Conservation (phyloP, 192 early-diverging fungal genomes). For the Coemansia sp. region DNA sequence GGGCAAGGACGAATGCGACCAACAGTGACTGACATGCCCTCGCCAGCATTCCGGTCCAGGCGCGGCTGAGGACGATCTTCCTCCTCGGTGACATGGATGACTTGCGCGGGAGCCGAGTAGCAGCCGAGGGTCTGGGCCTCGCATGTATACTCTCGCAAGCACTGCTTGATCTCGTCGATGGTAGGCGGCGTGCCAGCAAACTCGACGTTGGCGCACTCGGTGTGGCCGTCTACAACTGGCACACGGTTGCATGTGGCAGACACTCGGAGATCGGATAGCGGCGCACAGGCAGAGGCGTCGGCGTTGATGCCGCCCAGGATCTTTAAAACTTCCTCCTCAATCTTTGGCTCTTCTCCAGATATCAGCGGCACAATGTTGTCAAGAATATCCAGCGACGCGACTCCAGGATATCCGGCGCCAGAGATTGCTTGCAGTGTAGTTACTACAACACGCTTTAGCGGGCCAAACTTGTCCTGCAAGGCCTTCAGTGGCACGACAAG, state of each 20-base stretch:
- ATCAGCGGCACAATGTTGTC: conserved; percentile 97
- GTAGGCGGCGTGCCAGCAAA: conserved; percentile 73
- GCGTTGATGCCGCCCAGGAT: conserved; percentile 76
- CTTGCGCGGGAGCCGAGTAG: conserved; percentile 76
- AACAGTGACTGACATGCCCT: conserved; percentile 90
- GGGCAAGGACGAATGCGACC: conserved; percentile 85
- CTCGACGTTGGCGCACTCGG: conserved; percentile 85
- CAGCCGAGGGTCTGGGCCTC: conserved; percentile 81
- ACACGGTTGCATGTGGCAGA: conserved; percentile 97
- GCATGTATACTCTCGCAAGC: conserved; percentile 72
- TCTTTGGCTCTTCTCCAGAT: conserved; percentile 95
- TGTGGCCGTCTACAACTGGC: conserved; percentile 95
- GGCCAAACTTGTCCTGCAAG: conserved; percentile 90
- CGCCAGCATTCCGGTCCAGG: conserved; percentile 80
- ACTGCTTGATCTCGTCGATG: conserved; percentile 71
- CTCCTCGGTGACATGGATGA: conserved; percentile 70
- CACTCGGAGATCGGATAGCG: conserved; percentile 66
- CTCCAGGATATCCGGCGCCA: conserved; percentile 97
- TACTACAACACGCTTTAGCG: conserved; percentile 77
- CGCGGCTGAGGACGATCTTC: conserved; percentile 94
- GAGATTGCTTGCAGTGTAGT: conserved; percentile 95
- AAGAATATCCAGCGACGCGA: conserved; percentile 91
- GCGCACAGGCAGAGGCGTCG: conserved; percentile 52
- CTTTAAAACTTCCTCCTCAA: conserved; percentile 92
- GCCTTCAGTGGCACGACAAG: conserved; percentile 88